Conservation (phyloP, 2,329 filamentous ascomycete genomes). For the Fusarium chaquense region DNA sequence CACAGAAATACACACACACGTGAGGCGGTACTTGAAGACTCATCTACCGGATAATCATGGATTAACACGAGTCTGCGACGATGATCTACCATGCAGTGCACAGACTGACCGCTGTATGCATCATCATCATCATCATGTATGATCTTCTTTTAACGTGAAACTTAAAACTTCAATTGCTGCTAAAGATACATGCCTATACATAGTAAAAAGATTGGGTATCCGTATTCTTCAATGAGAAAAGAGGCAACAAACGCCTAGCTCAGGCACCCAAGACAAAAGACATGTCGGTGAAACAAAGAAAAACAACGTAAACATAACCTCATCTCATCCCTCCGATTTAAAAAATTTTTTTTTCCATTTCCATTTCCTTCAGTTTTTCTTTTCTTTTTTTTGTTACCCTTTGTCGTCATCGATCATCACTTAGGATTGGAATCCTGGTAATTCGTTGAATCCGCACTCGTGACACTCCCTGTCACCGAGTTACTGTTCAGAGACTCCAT, state of each 20-base stretch:
- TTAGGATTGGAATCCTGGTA: slow-evolving; percentile 17
- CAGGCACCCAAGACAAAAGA: not conserved
- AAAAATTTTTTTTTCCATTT: no score
- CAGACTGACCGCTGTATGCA: not conserved
- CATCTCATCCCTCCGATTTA: not conserved
- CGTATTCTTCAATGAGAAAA: not conserved
- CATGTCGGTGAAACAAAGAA: not conserved
- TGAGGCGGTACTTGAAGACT: not conserved
- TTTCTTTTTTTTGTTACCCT: not conserved
- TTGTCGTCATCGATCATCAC: not conserved
- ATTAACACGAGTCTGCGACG: not conserved
- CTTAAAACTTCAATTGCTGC: not conserved
- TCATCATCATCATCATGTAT: not conserved
- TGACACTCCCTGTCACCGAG: slow-evolving; percentile 23
- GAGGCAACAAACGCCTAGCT: not conserved
- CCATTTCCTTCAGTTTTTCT: not conserved
- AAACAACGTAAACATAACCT: not conserved
- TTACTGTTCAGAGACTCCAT: slow-evolving; percentile 28
- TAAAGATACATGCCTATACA: no score
- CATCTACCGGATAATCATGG: not conserved
- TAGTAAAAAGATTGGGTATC: not conserved
- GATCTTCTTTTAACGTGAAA: not conserved
- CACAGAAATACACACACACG: not conserved
- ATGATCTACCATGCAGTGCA: not conserved
- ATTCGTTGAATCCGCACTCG: slow-evolving; percentile 22